Conservation (phyloP, 148 eudicot genomes). For the Vaccinium vitisidaea region DNA sequence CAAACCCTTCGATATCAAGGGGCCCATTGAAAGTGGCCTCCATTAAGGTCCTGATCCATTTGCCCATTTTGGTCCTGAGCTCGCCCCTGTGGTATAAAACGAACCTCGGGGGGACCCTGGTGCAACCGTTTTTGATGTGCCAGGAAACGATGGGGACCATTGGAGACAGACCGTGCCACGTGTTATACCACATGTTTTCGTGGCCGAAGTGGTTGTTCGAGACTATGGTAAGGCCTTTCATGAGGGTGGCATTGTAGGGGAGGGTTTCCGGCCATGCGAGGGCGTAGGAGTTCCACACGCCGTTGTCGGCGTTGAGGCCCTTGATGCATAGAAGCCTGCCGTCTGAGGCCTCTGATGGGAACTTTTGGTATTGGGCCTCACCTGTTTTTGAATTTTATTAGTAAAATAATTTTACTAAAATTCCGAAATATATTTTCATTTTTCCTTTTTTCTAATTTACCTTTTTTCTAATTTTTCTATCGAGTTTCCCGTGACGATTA, state of each 20-base stretch:
- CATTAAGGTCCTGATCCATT: conserved; percentile 52
- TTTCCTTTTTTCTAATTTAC: too few species aligned
- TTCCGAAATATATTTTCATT: too few species aligned
- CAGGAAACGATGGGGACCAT: conserved; percentile 65
- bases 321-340: conserved; percentile 61
- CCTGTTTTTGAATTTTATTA: neutral
- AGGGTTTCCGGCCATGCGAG: conserved; percentile 62
- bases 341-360: conserved; percentile 58
- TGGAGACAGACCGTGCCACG: conserved; percentile 69
- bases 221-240: conserved; percentile 58
- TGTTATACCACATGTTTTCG: conserved; percentile 44
- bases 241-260: conserved; percentile 56
- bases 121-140: conserved; percentile 55
- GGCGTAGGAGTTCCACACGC: conserved; percentile 69
- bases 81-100: conserved; percentile 76
- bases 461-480: too few species aligned
- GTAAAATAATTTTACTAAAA: neutral
- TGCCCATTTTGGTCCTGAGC: conserved; percentile 46
- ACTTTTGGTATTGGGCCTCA: conserved; percentile 61
- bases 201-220: conserved; percentile 68
- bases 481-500: too few species aligned
- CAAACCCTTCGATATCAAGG: conserved; percentile 35
- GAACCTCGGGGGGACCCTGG: conserved; percentile 45
- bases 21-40: conserved; percentile 56
- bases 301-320: conserved; percentile 63